Evolutionary conservation across 1,284 basidiomycete genomes (phyloP).

Genomic region (Cutaneotrichosporon sp.): DNA sequence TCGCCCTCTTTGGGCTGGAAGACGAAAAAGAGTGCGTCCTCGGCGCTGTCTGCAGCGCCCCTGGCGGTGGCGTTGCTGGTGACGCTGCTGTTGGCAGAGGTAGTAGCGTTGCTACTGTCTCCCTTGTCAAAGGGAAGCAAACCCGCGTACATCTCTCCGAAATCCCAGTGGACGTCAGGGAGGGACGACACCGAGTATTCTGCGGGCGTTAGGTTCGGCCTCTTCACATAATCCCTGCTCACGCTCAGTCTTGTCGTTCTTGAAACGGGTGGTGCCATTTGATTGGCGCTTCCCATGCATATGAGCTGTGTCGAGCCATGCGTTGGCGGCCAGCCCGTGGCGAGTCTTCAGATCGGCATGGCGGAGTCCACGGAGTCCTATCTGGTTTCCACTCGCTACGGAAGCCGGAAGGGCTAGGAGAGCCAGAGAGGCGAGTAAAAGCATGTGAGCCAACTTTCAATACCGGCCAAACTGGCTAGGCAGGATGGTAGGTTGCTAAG

Average conservation of each 20-base stretch:
- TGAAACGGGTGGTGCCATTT: not conserved
- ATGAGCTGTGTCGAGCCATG: no score
- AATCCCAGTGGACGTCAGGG: constrained; percentile 23
- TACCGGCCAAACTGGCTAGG: no score
- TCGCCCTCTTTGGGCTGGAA: constrained; percentile 22
- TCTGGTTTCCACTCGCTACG: no score
- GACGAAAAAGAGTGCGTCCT: constrained; percentile 21
- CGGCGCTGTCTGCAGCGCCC: not conserved
- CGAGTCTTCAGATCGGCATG: no score
- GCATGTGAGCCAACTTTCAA: no score
- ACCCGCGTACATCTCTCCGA: constrained; percentile 28
- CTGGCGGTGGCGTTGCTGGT: not conserved
- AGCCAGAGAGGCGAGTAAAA: no score
- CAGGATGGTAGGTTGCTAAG: no score
- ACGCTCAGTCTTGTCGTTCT: constrained; percentile 4
- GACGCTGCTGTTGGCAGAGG: not conserved
- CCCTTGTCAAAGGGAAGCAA: constrained; percentile 18
- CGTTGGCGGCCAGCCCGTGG: no score
- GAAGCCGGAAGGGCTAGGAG: no score
- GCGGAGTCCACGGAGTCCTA: no score
- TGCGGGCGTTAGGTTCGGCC: constrained; percentile 3
- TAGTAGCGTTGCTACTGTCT: not conserved
- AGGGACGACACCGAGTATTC: constrained; percentile 19
- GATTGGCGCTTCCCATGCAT: not conserved
- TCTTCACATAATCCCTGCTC: no score